These are phyloP conservation scores for Botrytis porri DNA, from an alignment of 2,329 filamentous ascomycete genomes.

Conservation along the genomic window DNA sequence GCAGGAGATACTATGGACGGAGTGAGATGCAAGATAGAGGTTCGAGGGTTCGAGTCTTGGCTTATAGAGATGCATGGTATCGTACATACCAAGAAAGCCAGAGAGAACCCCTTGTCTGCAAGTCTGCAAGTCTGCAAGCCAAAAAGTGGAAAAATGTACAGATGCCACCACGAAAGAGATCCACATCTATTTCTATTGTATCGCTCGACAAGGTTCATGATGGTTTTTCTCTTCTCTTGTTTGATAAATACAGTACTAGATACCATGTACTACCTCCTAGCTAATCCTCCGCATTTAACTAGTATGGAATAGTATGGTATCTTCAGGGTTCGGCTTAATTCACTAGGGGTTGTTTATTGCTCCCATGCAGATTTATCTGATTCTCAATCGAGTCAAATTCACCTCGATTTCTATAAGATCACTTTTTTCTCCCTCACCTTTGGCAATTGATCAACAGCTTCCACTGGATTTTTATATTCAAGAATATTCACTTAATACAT, in stretches of 20 bases:
- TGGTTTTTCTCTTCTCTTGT: not conserved
- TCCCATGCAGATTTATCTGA: not conserved
- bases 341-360: not conserved
- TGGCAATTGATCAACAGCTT: not conserved
- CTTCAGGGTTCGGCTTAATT: not conserved
- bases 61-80: not conserved
- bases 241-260: not conserved
- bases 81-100: not conserved
- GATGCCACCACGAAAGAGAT: not conserved
- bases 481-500: not conserved
- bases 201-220: not conserved
- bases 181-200: not conserved
- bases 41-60: not conserved
- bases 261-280: not conserved
- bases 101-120: not conserved
- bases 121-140: not conserved
- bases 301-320: not conserved
- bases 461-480: not conserved
- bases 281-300: not conserved
- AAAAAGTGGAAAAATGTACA: not conserved
- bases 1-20: not conserved
- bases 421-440: not conserved
- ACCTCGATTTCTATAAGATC: not conserved
- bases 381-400: not conserved
- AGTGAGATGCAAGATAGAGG: not conserved